These are phyloP conservation scores for Fusarium solani-melongenae DNA, from an alignment of 2,329 filamentous ascomycete genomes.

Conservation along the genomic window DNA sequence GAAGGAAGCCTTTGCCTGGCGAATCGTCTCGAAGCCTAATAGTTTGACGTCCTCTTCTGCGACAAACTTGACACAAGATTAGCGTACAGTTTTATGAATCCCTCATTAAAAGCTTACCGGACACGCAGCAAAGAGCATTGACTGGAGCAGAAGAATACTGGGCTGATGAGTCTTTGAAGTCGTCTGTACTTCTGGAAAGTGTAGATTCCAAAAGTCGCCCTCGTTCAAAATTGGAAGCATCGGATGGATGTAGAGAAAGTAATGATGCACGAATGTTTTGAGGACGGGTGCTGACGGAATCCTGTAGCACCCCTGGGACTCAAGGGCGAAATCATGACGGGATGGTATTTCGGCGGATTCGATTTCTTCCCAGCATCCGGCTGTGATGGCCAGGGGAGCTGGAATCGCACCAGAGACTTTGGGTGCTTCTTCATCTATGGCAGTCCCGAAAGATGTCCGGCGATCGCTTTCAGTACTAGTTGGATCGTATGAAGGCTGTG, in stretches of 20 bases:
- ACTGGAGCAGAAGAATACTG: not conserved
- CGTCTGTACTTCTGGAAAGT: not conserved
- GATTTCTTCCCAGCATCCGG: not conserved
- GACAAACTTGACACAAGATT: not conserved
- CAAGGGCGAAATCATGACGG: not conserved
- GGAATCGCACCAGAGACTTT: not conserved
- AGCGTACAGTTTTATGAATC: no score
- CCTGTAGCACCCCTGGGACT: not conserved
- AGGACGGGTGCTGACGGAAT: not conserved
- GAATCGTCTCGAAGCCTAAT: not conserved
- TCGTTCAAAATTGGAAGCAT: not conserved
- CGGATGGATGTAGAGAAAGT: not conserved
- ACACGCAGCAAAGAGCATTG: not conserved
- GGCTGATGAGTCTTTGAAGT: not conserved
- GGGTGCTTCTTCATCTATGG: not conserved
- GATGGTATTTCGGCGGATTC: not conserved
- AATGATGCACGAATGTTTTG: not conserved
- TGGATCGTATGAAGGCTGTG: not conserved
- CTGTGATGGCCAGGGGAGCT: not conserved
- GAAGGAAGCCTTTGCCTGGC: not conserved
- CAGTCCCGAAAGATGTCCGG: not conserved
- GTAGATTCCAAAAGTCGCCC: not conserved
- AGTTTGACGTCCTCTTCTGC: not conserved
- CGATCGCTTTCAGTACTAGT: not conserved
- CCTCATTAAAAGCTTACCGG: not conserved